Conservation (phyloP, 192 early-diverging fungal genomes). For the Coemansia erecta region DNA sequence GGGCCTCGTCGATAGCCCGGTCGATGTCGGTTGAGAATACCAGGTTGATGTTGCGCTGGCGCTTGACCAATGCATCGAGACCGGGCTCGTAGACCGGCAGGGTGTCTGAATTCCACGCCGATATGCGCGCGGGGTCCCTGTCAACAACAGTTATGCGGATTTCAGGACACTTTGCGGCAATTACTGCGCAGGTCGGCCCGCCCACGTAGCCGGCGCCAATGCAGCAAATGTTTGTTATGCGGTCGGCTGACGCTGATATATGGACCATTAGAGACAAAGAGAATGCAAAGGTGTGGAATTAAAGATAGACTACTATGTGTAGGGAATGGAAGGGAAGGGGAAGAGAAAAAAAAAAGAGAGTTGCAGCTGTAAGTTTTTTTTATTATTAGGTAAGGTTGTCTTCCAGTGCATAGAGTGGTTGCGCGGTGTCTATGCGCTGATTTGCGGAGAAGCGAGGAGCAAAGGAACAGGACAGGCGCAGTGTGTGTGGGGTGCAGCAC, state of each 20-base stretch:
- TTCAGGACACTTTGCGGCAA: conserved; percentile 83
- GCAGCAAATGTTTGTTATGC: conserved; percentile 77
- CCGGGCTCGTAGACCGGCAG: conserved; percentile 94
- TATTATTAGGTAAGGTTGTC: background rate
- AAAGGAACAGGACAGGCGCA: no score
- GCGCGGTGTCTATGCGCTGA: no score
- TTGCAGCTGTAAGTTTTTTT: background rate
- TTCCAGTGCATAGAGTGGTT: no score
- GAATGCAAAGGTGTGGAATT: no score
- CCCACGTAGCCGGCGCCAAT: conserved; percentile 97
- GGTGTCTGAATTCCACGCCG: conserved; percentile 83
- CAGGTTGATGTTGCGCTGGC: conserved; percentile 74
- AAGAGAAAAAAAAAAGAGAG: background rate
- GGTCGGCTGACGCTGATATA: background rate
- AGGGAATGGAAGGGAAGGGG: no score
- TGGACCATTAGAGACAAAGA: background rate
- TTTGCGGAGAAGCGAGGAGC: no score
- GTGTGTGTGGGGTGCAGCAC: no score
- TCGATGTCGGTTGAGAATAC: conserved; percentile 86
- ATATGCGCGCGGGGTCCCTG: conserved; percentile 73
- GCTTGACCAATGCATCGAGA: conserved; percentile 80
- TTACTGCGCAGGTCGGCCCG: conserved; percentile 90
- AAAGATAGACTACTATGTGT: no score
- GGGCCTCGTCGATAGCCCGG: conserved; percentile 68
- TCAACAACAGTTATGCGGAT: conserved; percentile 92